A percentile compares a stretch with the other conserved stretches of the same genome.
Evolutionary conservation across 306 rosid genomes (phyloP).

Genomic region (Carpinus fangiana): DNA sequence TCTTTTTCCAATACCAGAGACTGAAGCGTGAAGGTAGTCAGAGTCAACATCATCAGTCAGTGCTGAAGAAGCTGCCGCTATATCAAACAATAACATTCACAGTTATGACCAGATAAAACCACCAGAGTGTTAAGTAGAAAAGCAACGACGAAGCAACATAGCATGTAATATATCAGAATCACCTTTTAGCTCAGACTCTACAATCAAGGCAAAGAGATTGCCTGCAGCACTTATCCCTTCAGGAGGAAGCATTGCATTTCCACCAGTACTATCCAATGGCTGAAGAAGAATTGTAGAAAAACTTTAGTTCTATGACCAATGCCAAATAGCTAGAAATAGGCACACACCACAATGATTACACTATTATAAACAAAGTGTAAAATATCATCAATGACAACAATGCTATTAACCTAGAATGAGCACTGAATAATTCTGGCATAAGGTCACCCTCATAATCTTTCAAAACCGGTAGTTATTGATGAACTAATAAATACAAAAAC

Average conservation of each 20-base stretch:
- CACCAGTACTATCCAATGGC: conserved; percentile 64
- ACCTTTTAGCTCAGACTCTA: conserved; percentile 84
- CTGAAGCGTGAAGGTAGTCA: conserved; percentile 76
- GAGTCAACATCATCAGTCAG: conserved; percentile 65
- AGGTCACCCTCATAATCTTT: background rate
- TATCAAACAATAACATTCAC: conserved; percentile 29
- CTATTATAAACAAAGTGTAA: background rate
- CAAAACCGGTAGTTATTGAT: background rate
- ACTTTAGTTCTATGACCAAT: conserved; percentile 25
- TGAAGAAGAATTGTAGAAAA: conserved; percentile 38
- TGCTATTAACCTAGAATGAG: background rate
- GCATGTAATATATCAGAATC: conserved; percentile 27
- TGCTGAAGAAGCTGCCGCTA: conserved; percentile 84
- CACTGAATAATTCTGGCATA: no score
- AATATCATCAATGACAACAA: background rate
- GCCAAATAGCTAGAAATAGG: conserved; percentile 10
- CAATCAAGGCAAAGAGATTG: conserved; percentile 75
- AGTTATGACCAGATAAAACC: conserved; percentile 20
- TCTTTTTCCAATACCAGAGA: conserved; percentile 63
- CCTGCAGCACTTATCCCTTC: conserved; percentile 82
- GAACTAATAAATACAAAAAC: background rate
- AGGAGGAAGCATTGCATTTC: conserved; percentile 62
- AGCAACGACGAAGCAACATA: conserved; percentile 17
- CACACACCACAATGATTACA: background rate
- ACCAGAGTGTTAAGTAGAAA: conserved; percentile 19